phyloP scores from a whole-genome alignment of 169 alveolate genomes.

The Neospora caninum region DNA sequence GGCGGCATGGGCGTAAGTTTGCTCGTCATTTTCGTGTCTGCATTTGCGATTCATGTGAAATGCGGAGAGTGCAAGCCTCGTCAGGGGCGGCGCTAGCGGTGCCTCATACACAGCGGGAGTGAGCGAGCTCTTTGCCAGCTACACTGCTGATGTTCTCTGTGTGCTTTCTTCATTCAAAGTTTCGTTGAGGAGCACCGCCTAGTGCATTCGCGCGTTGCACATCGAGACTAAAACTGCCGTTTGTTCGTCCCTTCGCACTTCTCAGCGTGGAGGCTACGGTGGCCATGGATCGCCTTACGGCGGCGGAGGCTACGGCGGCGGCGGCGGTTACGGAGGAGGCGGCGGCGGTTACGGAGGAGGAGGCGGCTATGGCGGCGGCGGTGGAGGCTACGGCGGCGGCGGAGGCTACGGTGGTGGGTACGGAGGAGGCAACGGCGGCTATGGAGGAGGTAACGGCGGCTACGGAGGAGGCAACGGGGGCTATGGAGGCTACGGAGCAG shows the following conservation, averaged over 20 bases:
- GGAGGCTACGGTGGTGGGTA: conserved; percentile 42
- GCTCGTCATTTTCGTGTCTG: neutral
- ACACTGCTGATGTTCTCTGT: no score
- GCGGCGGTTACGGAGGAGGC: neutral
- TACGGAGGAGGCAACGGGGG: conserved; percentile 46
- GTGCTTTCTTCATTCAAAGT: no score
- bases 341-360: neutral
- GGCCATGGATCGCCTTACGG: neutral
- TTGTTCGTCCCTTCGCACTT: no score
- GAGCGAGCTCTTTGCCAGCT: no score
- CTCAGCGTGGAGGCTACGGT: neutral
- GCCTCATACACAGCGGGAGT: no score
- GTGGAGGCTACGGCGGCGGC: neutral
- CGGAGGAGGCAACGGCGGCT: conserved; percentile 50
- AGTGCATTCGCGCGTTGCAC: no score
- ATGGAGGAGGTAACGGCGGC: conserved; percentile 10
- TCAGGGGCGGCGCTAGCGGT: no score
- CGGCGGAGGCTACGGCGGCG: neutral
- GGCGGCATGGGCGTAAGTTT: conserved; percentile 16
- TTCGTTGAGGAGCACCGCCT: no score
- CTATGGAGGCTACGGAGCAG: conserved; percentile 53
- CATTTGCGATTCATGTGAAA: no score
- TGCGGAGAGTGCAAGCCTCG: no score
- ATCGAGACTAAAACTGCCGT: no score
- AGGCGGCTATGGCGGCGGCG: neutral